Evolutionary conservation across 2,329 filamentous ascomycete genomes (phyloP).

Genomic region (Diaporthe citriasiana): DNA sequence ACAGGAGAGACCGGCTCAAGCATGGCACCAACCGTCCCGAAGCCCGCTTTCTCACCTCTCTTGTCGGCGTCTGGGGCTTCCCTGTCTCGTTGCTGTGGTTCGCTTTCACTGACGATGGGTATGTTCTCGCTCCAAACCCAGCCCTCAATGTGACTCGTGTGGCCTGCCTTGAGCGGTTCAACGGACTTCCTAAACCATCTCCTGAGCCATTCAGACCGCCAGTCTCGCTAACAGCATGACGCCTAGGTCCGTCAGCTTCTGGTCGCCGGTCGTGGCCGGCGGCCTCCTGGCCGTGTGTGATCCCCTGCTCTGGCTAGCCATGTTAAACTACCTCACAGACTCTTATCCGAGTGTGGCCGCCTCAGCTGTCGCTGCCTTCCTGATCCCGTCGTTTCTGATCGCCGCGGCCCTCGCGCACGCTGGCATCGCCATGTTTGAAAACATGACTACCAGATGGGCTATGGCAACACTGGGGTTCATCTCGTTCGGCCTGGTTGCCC

Average conservation of each 20-base stretch:
- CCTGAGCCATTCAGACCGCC: background rate
- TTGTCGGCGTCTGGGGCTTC: slow-evolving; percentile 59
- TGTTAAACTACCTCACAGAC: slow-evolving; percentile 60
- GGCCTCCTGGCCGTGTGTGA: slow-evolving; percentile 57
- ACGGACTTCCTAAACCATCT: background rate
- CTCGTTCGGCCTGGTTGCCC: slow-evolving; percentile 54
- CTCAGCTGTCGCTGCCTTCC: slow-evolving; percentile 58
- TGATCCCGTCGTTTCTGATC: slow-evolving; percentile 59
- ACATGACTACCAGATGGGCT: slow-evolving; percentile 57
- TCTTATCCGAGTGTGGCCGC: slow-evolving; percentile 58
- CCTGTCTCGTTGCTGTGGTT: slow-evolving; percentile 59
- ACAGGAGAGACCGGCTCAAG: slow-evolving; percentile 53
- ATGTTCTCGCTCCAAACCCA: slow-evolving; percentile 39
- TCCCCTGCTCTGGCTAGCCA: slow-evolving; percentile 58
- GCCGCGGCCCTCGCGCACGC: slow-evolving; percentile 56
- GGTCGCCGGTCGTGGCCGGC: slow-evolving; percentile 57
- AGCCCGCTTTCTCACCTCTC: slow-evolving; percentile 57
- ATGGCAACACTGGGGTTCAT: slow-evolving; percentile 58
- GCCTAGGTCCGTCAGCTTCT: slow-evolving; percentile 49
- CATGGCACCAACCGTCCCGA: slow-evolving; percentile 55
- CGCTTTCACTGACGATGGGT: slow-evolving; percentile 57
- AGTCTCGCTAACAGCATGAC: background rate
- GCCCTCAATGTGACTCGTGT: background rate
- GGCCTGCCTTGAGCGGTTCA: background rate
- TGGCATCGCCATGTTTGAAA: slow-evolving; percentile 54